A percentile compares a stretch with the other conserved stretches of the same genome.
Evolutionary conservation across 1,284 basidiomycete species (phyloP).

Genomic region (Pascua guehoae): DNA sequence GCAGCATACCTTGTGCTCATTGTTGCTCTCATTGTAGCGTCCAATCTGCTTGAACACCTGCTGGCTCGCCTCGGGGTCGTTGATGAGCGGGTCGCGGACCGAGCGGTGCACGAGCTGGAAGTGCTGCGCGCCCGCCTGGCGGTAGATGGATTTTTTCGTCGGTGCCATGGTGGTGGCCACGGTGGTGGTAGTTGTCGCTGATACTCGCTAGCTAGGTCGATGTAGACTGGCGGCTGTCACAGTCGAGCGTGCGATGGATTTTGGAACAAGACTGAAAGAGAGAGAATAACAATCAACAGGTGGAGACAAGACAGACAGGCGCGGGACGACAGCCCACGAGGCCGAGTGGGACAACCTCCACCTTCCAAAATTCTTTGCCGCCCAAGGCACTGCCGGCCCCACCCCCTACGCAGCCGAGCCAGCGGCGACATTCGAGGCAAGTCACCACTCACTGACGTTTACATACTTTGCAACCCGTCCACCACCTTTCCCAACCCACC

Average conservation of each 20-base stretch:
- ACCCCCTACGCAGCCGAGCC: too few relatives aligned
- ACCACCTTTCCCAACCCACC: too few relatives aligned
- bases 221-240: too few relatives aligned
- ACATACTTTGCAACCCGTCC: too few relatives aligned
- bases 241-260: not conserved
- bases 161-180: conserved; percentile 39
- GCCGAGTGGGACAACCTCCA: conserved; percentile 8
- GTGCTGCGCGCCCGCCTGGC: conserved; percentile 80
- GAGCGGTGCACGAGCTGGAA: conserved; percentile 98
- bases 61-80: conserved; percentile 78
- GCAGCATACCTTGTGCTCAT: conserved; percentile 31
- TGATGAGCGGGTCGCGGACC: conserved; percentile 86
- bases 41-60: conserved; percentile 83
- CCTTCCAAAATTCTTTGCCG: conserved; percentile 5
- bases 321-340: not conserved
- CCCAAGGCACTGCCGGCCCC: too few relatives aligned
- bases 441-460: too few relatives aligned
- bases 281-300: too few relatives aligned
- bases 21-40: conserved; percentile 63
- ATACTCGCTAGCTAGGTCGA: too few relatives aligned
- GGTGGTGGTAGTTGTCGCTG: not conserved
- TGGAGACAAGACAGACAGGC: too few relatives aligned
- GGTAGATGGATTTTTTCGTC: conserved; percentile 73
- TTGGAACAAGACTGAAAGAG: not conserved
- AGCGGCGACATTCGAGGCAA: too few relatives aligned